Percentiles rank a stretch among this genome's conserved stretches.
These are phyloP conservation scores for Elasticomyces elasticus DNA, from an alignment of 495 filamentous ascomycete species.

Conservation along the genomic window DNA sequence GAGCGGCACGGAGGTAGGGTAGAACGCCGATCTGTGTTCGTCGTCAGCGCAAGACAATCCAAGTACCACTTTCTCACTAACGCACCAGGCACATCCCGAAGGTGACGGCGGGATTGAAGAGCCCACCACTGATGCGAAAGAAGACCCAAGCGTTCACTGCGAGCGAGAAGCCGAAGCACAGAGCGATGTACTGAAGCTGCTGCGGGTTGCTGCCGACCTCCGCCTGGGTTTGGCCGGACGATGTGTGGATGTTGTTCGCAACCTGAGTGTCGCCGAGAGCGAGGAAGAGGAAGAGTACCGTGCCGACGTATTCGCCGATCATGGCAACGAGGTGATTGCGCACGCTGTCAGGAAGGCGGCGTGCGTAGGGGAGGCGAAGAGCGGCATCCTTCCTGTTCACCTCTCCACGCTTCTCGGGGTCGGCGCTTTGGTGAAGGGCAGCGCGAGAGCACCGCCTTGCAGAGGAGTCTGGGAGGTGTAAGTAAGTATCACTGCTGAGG, in stretches of 20 bases:
- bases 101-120: slow-evolving; percentile 69
- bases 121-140: slow-evolving; percentile 66
- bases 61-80: too few relatives aligned
- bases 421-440: slow-evolving; percentile 14
- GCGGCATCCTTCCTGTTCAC: neutral
- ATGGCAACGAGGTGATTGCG: slow-evolving; percentile 45
- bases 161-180: slow-evolving; percentile 65
- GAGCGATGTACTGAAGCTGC: slow-evolving; percentile 56
- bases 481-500: neutral
- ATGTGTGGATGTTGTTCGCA: slow-evolving; percentile 40
- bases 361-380: slow-evolving; percentile 1
- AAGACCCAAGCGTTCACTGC: slow-evolving; percentile 73
- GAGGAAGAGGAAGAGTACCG: slow-evolving; percentile 75
- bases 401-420: slow-evolving; percentile 1
- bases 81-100: slow-evolving; percentile 1
- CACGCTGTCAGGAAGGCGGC: slow-evolving; percentile 2
- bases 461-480: neutral
- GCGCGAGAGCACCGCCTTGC: slow-evolving; percentile 3
- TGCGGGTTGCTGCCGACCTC: slow-evolving; percentile 25
- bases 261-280: slow-evolving; percentile 71
- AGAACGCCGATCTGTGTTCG: slow-evolving; percentile 51
- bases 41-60: too few relatives aligned
- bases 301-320: slow-evolving; percentile 66
- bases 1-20: slow-evolving; percentile 38
- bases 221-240: neutral